These are phyloP conservation scores for Tetradesmus obliquus DNA, from an alignment of 139 green algal species.

Conservation along the genomic window DNA sequence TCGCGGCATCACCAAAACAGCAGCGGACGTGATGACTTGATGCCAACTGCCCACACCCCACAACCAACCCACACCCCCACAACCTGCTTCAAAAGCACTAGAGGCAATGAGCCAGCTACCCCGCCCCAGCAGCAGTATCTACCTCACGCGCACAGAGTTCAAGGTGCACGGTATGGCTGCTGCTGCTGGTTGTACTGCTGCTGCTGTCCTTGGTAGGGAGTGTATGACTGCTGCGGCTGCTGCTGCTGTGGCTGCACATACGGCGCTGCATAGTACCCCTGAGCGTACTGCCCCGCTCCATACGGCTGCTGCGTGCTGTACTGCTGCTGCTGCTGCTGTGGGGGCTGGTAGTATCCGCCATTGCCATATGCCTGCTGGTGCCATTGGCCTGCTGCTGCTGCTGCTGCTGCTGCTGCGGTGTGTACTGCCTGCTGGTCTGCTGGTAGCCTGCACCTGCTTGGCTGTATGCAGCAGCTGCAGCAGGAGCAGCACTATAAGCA, in stretches of 20 bases:
- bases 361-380: background rate
- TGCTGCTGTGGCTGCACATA: background rate
- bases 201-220: background rate
- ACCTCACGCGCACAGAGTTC: background rate
- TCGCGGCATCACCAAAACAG: too few relatives aligned
- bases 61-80: too few relatives aligned
- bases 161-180: background rate
- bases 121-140: too few relatives aligned
- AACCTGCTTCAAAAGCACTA: too few relatives aligned
- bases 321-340: background rate
- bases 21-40: too few relatives aligned
- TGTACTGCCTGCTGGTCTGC: too few relatives aligned
- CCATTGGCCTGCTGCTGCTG: background rate
- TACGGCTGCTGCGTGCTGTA: background rate
- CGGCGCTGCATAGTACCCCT: background rate
- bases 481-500: background rate
- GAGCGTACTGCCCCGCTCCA: background rate
- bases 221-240: background rate
- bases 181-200: constrained; percentile 24
- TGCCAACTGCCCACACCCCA: too few relatives aligned
- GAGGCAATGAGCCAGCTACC: too few relatives aligned
- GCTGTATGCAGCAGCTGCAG: background rate
- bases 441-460: background rate
- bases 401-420: constrained; percentile 2
- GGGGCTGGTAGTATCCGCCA: background rate